A percentile compares a stretch with the other conserved stretches of the same genome.
Evolutionary conservation across 768 basidiomycete species (phyloP).

Genomic region (Hypholoma fasciculare): DNA sequence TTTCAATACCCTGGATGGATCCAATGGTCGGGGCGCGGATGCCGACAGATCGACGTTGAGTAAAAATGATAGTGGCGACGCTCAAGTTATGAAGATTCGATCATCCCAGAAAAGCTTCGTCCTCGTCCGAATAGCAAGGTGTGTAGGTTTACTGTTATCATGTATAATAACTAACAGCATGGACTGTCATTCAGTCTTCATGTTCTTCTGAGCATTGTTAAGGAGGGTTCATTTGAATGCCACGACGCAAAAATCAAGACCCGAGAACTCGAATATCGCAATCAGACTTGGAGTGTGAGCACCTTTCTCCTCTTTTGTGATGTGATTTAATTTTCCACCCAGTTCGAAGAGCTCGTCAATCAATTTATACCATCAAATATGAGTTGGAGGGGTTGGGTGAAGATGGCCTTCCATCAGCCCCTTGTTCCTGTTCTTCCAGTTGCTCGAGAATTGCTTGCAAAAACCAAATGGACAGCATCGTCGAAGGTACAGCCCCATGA

Average conservation of each 20-base stretch:
- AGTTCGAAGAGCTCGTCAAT: constrained; percentile 81
- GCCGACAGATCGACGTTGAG: constrained; percentile 10
- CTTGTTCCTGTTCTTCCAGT: constrained; percentile 77
- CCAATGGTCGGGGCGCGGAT: constrained; percentile 1
- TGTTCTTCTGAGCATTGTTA: constrained; percentile 74
- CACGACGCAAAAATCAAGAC: constrained; percentile 79
- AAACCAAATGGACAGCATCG: constrained; percentile 69
- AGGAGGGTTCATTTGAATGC: constrained; percentile 84
- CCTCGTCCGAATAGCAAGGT: constrained; percentile 74
- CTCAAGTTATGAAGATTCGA: constrained; percentile 79
- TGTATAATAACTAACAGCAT: constrained; percentile 13
- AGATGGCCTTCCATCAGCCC: constrained; percentile 81
- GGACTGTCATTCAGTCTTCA: constrained; percentile 48
- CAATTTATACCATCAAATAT: constrained; percentile 79
- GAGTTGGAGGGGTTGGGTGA: constrained; percentile 81
- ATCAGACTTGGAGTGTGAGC: constrained; percentile 81
- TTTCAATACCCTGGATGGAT: constrained; percentile 14
- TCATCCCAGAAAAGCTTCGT: constrained; percentile 86
- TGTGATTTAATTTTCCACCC: background rate
- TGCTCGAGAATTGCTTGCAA: constrained; percentile 74
- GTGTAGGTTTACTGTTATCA: constrained; percentile 15
- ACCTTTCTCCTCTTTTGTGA: background rate
- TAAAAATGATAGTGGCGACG: constrained; percentile 49
- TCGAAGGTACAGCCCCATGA: constrained; percentile 30
- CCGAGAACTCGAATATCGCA: constrained; percentile 77